Evolutionary conservation across 2,329 filamentous ascomycete species (phyloP), one percentile per base, ranked within the genome.

Genomic region (Fusarium palustre): DNA sequence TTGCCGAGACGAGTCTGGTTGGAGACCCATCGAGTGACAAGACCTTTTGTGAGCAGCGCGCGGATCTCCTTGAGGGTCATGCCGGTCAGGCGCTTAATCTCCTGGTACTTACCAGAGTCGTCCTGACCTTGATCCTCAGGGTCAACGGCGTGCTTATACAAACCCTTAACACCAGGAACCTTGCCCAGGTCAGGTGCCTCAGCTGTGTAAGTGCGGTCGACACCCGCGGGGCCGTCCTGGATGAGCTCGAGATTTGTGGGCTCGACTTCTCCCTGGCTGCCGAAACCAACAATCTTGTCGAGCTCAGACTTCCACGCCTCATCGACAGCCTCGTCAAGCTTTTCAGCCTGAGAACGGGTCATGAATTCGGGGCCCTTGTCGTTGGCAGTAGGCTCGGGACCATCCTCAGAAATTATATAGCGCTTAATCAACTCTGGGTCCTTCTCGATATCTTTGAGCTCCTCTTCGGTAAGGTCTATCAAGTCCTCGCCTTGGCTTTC

Each of bases 1-100:
- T 98, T 99, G 78, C 96, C 96, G 81, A 99, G 89, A 83, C 95
- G 92, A 24, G 96, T 98, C 86, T 98, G 95, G 82, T 99, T 98
- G 70, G 88, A 85, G 62, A 99, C 96, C 41, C 81, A 81, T 76
- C 95, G 92, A 7, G 77, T 76, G 47, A 97, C 91, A 47, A 99
- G 82, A 48, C 86, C 84, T 85, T 97, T 97, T 69, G 87, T 82
- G 60, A 87, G 84, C 62, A 97, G 77, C 7, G 76, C 71, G 47
- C 85, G 69, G 71, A 90, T 85, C 25, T 89, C 80, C 52, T 76
- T 71, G 59, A 89, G 80, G 20, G 72, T 81, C 78, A 90, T 77
- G 70, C 87, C 87, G 49, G 86, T 88, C 67, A 84, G 79, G 69
- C 80, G 81, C 80, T 87, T 87, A 73, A 87, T 78, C 64, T 84